Evolutionary conservation across 1,139 yeast species (phyloP).

Genomic region (Blastobotrys capitulatus): DNA sequence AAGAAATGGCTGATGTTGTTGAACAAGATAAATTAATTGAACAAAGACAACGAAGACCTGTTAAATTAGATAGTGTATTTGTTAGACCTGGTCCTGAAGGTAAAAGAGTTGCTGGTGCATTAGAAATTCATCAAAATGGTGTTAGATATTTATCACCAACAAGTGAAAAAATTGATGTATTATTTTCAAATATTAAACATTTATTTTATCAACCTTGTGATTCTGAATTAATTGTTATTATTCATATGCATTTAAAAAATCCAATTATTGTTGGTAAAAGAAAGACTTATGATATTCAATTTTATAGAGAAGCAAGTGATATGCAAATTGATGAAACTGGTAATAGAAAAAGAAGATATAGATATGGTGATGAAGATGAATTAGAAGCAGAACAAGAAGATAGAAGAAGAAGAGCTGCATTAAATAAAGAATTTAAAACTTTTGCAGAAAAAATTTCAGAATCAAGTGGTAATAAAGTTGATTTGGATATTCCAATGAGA

Average conservation of each 20-base stretch:
- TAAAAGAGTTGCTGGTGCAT: conserved; percentile 85
- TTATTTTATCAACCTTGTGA: conserved; percentile 94
- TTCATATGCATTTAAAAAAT: conserved; percentile 86
- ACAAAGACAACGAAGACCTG: conserved; percentile 72
- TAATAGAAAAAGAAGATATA: conserved; percentile 78
- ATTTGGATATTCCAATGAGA: conserved; percentile 90
- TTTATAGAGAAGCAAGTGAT: conserved; percentile 94
- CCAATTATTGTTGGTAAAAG: conserved; percentile 96
- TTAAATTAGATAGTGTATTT: conserved; percentile 80
- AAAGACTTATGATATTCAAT: conserved; percentile 92
- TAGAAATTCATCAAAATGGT: conserved; percentile 95
- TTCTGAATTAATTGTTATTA: conserved; percentile 86
- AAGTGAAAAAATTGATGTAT: conserved; percentile 67
- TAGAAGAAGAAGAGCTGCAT: conserved; percentile 80
- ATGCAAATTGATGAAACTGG: conserved; percentile 98
- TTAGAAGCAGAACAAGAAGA: conserved; percentile 98
- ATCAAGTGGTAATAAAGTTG: conserved; percentile 67
- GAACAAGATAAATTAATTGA: conserved; percentile 86
- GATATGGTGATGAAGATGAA: conserved; percentile 98
- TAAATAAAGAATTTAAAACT: conserved; percentile 85
- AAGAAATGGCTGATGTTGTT: conserved; percentile 91
- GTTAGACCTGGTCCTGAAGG: conserved; percentile 96
- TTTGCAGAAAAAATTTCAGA: conserved; percentile 91
- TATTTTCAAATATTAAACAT: conserved; percentile 88
- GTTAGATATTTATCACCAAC: conserved; percentile 73